A percentile compares a stretch with the other conserved stretches of the same genome.
These are phyloP conservation scores for Dipsacomyces acuminosporus DNA, from an alignment of 371 early-diverging fungal species.

Conservation along the genomic window DNA sequence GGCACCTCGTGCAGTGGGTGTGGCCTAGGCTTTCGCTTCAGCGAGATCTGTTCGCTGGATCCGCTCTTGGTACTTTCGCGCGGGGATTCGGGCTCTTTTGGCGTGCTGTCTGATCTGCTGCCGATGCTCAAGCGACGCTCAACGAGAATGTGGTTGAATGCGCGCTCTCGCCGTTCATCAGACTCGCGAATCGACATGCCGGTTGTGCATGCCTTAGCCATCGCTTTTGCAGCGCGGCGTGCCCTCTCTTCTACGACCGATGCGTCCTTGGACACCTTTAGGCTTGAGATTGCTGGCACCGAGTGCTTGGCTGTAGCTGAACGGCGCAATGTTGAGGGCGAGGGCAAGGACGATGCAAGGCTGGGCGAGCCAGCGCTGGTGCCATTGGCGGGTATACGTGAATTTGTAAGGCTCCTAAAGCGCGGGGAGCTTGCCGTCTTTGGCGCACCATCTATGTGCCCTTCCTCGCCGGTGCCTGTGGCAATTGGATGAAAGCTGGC, in stretches of 20 bases:
- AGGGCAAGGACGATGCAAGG: background rate
- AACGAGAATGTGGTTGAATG: constrained; percentile 25
- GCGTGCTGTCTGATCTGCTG: background rate
- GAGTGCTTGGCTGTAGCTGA: constrained; percentile 20
- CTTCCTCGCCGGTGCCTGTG: too few species aligned
- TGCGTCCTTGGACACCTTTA: background rate
- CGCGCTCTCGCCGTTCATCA: constrained; percentile 19
- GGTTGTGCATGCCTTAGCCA: constrained; percentile 42
- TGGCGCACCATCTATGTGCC: too few species aligned
- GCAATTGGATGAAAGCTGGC: too few species aligned
- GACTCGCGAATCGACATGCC: constrained; percentile 36
- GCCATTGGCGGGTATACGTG: constrained; percentile 10
- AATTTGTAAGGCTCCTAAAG: constrained; percentile 1
- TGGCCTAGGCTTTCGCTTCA: constrained; percentile 2
- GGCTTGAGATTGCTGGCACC: background rate
- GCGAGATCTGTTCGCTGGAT: constrained; percentile 3
- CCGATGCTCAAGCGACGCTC: constrained; percentile 3
- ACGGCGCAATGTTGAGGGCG: constrained; percentile 20
- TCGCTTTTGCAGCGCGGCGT: constrained; percentile 32
- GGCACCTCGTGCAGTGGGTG: constrained; percentile 16
- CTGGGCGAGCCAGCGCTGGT: background rate
- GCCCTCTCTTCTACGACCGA: constrained; percentile 33
- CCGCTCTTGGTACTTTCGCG: background rate
- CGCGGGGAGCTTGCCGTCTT: too few species aligned
- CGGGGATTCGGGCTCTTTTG: background rate